These are phyloP conservation scores for Fusarium nygamai DNA, from an alignment of 2,329 filamentous ascomycete genomes.

Conservation along the genomic window DNA sequence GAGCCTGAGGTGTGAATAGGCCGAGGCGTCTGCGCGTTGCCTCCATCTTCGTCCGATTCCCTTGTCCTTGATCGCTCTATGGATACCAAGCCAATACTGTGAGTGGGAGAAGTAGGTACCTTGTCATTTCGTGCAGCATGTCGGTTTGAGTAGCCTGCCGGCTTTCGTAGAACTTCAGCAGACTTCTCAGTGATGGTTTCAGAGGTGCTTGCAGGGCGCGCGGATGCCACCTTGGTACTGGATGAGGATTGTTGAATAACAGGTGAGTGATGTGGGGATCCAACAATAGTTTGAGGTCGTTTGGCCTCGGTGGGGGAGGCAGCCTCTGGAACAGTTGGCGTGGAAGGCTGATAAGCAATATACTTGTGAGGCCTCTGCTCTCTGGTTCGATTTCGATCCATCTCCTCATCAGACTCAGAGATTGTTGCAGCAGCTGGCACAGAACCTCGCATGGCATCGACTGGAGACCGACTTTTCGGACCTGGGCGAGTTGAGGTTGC, in stretches of 20 bases:
- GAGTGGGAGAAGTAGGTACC: slow-evolving; percentile 39
- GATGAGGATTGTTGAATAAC: slow-evolving; percentile 37
- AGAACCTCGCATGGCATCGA: slow-evolving; percentile 46
- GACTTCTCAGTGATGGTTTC: slow-evolving; percentile 44
- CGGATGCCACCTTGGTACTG: slow-evolving; percentile 49
- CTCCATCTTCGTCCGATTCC: slow-evolving; percentile 50
- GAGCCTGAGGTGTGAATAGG: slow-evolving; percentile 61
- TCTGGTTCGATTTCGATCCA: slow-evolving; percentile 24
- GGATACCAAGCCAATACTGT: slow-evolving; percentile 52
- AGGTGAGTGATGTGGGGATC: slow-evolving; percentile 23
- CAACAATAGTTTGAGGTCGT: slow-evolving; percentile 33
- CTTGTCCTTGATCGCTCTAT: slow-evolving; percentile 50
- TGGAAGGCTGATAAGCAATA: slow-evolving; percentile 40
- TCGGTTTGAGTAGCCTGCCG: slow-evolving; percentile 38
- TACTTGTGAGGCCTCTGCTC: slow-evolving; percentile 36
- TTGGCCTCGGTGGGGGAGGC: slow-evolving; percentile 27
- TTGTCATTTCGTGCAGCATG: slow-evolving; percentile 35
- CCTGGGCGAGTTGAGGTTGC: slow-evolving; percentile 37
- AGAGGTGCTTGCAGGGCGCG: slow-evolving; percentile 45
- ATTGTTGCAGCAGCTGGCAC: slow-evolving; percentile 49
- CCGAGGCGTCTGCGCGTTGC: slow-evolving; percentile 44
- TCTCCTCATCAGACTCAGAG: slow-evolving; percentile 56
- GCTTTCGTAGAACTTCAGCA: slow-evolving; percentile 48
- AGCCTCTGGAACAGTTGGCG: slow-evolving; percentile 39
- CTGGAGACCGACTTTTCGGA: slow-evolving; percentile 45